These are phyloP conservation scores for Venturia pyrina DNA, from an alignment of 2,329 filamentous ascomycete species.

Conservation along the genomic window DNA sequence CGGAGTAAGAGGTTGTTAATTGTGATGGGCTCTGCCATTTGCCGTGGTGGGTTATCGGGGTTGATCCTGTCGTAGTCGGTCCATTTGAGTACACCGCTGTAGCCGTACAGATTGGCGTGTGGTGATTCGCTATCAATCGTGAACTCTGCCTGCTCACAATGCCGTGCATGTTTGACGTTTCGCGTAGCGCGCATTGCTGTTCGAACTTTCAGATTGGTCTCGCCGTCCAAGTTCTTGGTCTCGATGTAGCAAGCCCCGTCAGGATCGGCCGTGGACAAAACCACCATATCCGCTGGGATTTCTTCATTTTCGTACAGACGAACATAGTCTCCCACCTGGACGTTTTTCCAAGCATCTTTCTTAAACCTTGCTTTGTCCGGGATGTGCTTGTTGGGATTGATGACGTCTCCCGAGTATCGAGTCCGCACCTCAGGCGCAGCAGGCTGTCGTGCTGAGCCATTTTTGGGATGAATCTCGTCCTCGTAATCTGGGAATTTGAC, in stretches of 20 bases:
- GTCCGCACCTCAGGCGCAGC: slow-evolving; percentile 17
- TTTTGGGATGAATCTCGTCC: slow-evolving; percentile 8
- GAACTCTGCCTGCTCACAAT: slow-evolving; percentile 87
- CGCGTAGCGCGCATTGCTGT: slow-evolving; percentile 81
- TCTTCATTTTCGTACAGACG: slow-evolving; percentile 95
- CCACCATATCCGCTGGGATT: slow-evolving; percentile 84
- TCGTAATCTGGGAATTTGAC: slow-evolving; percentile 4
- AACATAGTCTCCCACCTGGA: slow-evolving; percentile 92
- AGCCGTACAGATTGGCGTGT: slow-evolving; percentile 90
- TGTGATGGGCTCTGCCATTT: slow-evolving; percentile 84
- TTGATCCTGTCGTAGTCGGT: slow-evolving; percentile 58
- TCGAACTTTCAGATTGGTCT: slow-evolving; percentile 94
- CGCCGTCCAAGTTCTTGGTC: slow-evolving; percentile 95
- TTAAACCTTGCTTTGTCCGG: slow-evolving; percentile 76
- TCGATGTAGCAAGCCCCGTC: slow-evolving; percentile 96
- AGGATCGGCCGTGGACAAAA: slow-evolving; percentile 83
- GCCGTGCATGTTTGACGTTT: slow-evolving; percentile 73
- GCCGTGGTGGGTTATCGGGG: slow-evolving; percentile 50
- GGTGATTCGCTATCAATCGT: slow-evolving; percentile 81
- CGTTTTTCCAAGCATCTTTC: slow-evolving; percentile 87
- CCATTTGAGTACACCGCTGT: slow-evolving; percentile 86
- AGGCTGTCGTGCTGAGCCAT: slow-evolving; percentile 16
- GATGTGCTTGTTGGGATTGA: slow-evolving; percentile 59
- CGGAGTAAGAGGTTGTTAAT: slow-evolving; percentile 94
- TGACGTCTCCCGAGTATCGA: slow-evolving; percentile 55